A percentile compares a stretch with the other conserved stretches of the same genome.
These are phyloP conservation scores for Strobilomyces dryophilus DNA, from an alignment of 768 basidiomycete species.

Conservation along the genomic window DNA sequence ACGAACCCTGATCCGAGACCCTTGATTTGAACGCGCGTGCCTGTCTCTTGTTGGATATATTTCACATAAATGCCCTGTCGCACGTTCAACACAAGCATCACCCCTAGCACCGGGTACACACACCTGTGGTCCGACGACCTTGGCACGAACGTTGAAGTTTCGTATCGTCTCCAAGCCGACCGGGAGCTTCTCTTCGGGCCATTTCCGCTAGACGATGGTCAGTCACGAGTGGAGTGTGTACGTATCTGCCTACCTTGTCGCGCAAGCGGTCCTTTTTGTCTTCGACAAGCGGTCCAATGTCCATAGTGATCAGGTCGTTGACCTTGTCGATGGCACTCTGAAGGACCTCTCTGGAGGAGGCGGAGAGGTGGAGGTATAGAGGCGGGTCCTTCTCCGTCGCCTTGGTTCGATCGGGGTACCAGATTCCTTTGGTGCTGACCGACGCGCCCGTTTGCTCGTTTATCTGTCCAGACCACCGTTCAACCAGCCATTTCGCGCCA, in stretches of 20 bases:
- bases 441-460: constrained; percentile 90
- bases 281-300: constrained; percentile 78
- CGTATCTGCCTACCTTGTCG: constrained; percentile 50
- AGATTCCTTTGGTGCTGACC: constrained; percentile 88
- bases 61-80: constrained; percentile 89
- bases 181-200: constrained; percentile 95
- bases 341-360: constrained; percentile 59
- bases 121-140: constrained; percentile 93
- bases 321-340: constrained; percentile 67
- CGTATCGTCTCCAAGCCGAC: constrained; percentile 87
- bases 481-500: neutral
- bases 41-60: constrained; percentile 95
- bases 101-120: constrained; percentile 18
- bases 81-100: neutral
- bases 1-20: constrained; percentile 93
- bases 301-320: constrained; percentile 67
- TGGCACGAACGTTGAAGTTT: constrained; percentile 97
- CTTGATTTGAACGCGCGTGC: constrained; percentile 96
- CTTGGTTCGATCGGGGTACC: constrained; percentile 92
- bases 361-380: constrained; percentile 90
- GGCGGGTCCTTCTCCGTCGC: constrained; percentile 93
- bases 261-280: constrained; percentile 67
- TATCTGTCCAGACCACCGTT: constrained; percentile 52
- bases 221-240: constrained; percentile 1
- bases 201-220: constrained; percentile 65